Evolutionary conservation across 768 basidiomycete genomes (phyloP).

Genomic region (Xerocomus potaroensis): DNA sequence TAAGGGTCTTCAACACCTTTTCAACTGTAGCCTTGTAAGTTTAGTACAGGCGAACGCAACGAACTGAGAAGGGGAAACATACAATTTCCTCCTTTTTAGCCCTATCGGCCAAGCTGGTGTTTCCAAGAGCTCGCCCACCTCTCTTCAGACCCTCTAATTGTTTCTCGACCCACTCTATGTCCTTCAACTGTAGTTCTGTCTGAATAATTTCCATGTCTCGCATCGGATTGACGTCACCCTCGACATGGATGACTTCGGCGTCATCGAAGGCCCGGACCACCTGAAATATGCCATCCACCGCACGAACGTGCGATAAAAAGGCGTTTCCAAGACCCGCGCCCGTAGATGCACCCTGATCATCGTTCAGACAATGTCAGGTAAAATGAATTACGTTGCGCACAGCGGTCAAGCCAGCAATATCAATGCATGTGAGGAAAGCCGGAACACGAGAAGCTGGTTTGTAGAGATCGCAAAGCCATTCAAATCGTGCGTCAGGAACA

Average conservation of each 20-base stretch:
- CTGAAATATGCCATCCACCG: slow-evolving; percentile 99
- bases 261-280: slow-evolving; percentile 98
- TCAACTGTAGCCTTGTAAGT: slow-evolving; percentile 68
- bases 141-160: slow-evolving; percentile 75
- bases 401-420: slow-evolving; percentile 96
- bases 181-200: slow-evolving; percentile 91
- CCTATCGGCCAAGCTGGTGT: slow-evolving; percentile 81
- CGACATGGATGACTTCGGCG: slow-evolving; percentile 98
- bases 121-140: slow-evolving; percentile 65
- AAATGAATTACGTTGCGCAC: slow-evolving; percentile 40
- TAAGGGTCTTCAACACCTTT: slow-evolving; percentile 76
- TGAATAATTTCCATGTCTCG: slow-evolving; percentile 98
- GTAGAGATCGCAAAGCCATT: slow-evolving; percentile 89
- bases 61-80: slow-evolving; percentile 23
- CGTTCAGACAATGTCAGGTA: slow-evolving; percentile 15
- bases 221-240: slow-evolving; percentile 93
- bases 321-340: slow-evolving; percentile 97
- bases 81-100: slow-evolving; percentile 96
- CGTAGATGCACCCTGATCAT: slow-evolving; percentile 81
- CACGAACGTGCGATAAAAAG: slow-evolving; percentile 95
- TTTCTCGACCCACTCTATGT: slow-evolving; percentile 99
- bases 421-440: slow-evolving; percentile 95
- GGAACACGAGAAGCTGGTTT: slow-evolving; percentile 87
- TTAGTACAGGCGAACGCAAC: slow-evolving; percentile 13
- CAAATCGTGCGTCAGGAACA: slow-evolving; percentile 90